These are phyloP conservation scores for Leccinum uliginosum DNA, from an alignment of 768 basidiomycete genomes.

Conservation along the genomic window DNA sequence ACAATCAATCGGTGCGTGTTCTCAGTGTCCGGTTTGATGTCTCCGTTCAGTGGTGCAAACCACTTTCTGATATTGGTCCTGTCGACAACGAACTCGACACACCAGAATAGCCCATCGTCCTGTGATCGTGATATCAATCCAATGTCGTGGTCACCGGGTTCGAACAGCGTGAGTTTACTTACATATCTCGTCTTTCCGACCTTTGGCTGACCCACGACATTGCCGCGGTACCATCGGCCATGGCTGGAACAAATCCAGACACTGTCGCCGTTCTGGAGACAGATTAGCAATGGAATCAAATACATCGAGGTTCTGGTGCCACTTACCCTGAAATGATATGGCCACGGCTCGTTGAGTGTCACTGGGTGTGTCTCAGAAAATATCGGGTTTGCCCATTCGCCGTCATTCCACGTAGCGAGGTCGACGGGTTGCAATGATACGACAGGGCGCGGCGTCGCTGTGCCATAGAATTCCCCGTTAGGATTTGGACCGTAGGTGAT, in stretches of 20 bases:
- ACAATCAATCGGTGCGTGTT: slow-evolving; percentile 38
- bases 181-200: slow-evolving; percentile 46
- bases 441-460: not conserved
- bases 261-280: slow-evolving; percentile 37
- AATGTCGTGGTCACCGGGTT: too few relatives aligned
- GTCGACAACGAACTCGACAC: slow-evolving; percentile 41
- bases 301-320: not conserved
- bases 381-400: slow-evolving; percentile 11
- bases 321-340: slow-evolving; percentile 45
- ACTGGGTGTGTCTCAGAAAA: slow-evolving; percentile 29
- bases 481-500: not conserved
- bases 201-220: slow-evolving; percentile 41
- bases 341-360: slow-evolving; percentile 45
- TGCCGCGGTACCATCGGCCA: slow-evolving; percentile 50
- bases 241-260: slow-evolving; percentile 52
- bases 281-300: not conserved
- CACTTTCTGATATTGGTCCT: slow-evolving; percentile 46
- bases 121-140: slow-evolving; percentile 17
- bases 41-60: slow-evolving; percentile 60
- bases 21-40: slow-evolving; percentile 56
- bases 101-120: slow-evolving; percentile 51
- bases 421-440: slow-evolving; percentile 20
- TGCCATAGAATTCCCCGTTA: not conserved
- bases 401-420: slow-evolving; percentile 26
- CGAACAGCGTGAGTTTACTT: slow-evolving; percentile 9